A percentile compares a stretch with the other conserved stretches of the same genome.
Evolutionary conservation across 345 rosid species (phyloP).

Genomic region (Fremontodendron californicum): DNA sequence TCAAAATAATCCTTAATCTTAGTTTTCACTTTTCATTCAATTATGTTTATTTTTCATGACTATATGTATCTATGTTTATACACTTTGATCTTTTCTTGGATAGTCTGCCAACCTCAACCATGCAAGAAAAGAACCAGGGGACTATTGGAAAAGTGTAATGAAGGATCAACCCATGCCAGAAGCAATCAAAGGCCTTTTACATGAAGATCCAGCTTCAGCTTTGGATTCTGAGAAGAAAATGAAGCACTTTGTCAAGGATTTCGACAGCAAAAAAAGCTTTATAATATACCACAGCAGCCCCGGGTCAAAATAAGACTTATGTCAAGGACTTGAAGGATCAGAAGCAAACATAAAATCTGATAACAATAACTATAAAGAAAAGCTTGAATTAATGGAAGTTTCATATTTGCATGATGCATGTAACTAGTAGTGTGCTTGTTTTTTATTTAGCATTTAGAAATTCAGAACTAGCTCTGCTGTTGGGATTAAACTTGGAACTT

Average conservation of each 20-base stretch:
- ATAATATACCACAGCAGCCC: background rate
- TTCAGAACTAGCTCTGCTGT: background rate
- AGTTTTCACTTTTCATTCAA: background rate
- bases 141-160: constrained; percentile 3
- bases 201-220: background rate
- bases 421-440: background rate
- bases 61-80: background rate
- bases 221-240: constrained; percentile 6
- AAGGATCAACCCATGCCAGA: constrained; percentile 9
- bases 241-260: constrained; percentile 3
- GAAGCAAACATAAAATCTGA: background rate
- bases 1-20: background rate
- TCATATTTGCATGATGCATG: background rate
- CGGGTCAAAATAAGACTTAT: background rate
- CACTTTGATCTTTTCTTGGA: background rate
- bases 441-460: background rate
- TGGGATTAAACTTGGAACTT: background rate
- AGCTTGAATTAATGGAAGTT: background rate
- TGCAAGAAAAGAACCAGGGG: constrained; percentile 8
- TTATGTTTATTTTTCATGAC: background rate
- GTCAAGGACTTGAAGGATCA: background rate
- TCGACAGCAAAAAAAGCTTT: background rate
- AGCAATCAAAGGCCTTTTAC: constrained; percentile 9
- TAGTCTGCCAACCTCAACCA: background rate
- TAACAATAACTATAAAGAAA: background rate